Evolutionary conservation across 805 yeast genomes (phyloP), one percentile per base, ranked within the genome.

Genomic region (Metschnikowia dekortorum): DNA sequence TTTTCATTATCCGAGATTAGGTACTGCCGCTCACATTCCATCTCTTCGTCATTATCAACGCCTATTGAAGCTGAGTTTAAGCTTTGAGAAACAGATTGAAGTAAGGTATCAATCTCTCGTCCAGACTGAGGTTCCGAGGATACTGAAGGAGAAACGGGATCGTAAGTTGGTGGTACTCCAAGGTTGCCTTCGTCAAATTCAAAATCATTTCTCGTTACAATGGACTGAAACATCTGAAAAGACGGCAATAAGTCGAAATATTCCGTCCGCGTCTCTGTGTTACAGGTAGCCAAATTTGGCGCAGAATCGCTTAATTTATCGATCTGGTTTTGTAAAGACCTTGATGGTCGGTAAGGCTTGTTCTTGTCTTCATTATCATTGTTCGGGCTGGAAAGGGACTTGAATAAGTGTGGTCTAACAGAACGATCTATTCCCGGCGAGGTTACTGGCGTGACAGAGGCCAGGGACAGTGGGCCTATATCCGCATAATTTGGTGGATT

Each of bases 141-240:
- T 31, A 4, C 18, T 22, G 39, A 67, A 54, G 11, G 46, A 10
- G 58, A 34, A 2, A 62, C 55, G 40, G 68, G 76, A 3, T 70
- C 73, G 50, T 74, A 73, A 2, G 47, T 61, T 4, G 78, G 78
- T 2, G 77, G 76, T 5, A 50, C 39, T 0, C 64, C 65, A 16
- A 61, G 49, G 11, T 64, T 55, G 46, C 67, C 62, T 49, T 73
- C 76, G 46, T 61, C 62, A 46, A 72, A 71, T 51, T 73, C 75
- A 31, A 57, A 55, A 48, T 69, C 73, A 61, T 76, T 60, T 62
- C 81, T 48, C 60, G 73, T 53, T 67, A 76, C 55, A 59, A 76
- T 65, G 57, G 78, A 75, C 56, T 80, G 82, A 58, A 81, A 83
- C 83, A 84, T 80, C 53, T 83, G 86, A 59, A 83, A 84, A 0